Evolutionary conservation across 2,329 filamentous ascomycete species (phyloP), one percentile per base, ranked within the genome.

Genomic region (Verticillium isaacii): DNA sequence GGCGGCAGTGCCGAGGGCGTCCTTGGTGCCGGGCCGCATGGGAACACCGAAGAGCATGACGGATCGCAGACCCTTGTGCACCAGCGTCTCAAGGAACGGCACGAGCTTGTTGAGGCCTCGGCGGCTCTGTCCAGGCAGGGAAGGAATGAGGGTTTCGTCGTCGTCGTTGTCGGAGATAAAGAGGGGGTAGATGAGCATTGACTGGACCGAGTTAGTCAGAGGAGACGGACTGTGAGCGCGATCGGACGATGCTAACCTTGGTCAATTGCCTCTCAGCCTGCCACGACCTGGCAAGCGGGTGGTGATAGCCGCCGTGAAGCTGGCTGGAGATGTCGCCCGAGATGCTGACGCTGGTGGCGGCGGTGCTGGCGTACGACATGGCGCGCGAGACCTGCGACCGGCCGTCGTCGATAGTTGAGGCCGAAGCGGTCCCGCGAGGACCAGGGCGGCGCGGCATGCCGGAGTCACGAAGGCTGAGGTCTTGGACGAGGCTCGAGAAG

Each of bases 21-120:
- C 95, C 77, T 99, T 99, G 68, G 86, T 88, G 62, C 87, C 85
- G 2, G 91, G 85, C 58, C 85, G 87, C 66, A 97, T 83, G 32
- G 95, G 95, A 2, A 99, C 95, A 67, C 95, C 95, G 70, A 99
- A 99, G 32, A 99, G 84, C 66, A 99, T 97, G 63, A 99, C 93
- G 34, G 93, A 96, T 63, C 89, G 88, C 36, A 99, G 85, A 32
- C 95, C 95, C 77, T 97, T 97, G 71, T 86, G 89, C 32, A 98
- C 86, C 54, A 99, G 87, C 2, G 93, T 91, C 68, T 90, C 88
- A 67, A 98, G 86, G 78, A 94, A 95, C 8, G 92, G 86, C 7
- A 96, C 83, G 62, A 98, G 75, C 69, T 89, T 91, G 81, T 96
- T 96, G 72, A 98, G 74, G 65, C 95, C 94, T 64, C 93, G 88